Base-by-base conservation (phyloP, 2,329 filamentous ascomycete species). In the Cercospora canescens region DNA sequence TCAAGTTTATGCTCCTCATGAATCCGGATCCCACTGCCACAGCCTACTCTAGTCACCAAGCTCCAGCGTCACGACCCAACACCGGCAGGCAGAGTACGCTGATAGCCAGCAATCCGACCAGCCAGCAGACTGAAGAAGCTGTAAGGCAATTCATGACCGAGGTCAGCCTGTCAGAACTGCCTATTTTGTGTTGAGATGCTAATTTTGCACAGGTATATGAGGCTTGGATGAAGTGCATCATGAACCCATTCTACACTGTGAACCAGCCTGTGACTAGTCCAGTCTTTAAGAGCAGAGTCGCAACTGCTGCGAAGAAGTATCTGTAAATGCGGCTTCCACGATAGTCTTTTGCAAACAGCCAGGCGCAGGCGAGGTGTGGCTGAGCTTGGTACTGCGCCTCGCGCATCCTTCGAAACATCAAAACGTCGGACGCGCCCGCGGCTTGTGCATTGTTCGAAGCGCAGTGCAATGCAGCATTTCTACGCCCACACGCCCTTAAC, bases 81-180 rank as follows among this genome's bases (percentile, higher is more conserved):
- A 74, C 74, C 3, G 75, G 73, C 12, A 67, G 75, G 48, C 76
- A 78, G 62, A 76, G 72, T 67, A 73, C 76, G 41, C 66, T 79
- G 60, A 71, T 78, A 66, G 74, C 80, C 59, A 77, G 74, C 71
- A 97, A 97, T 78, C 94, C 94, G 0, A 94, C 90, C 2, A 91
- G 90, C 66, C 90, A 93, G 6, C 92, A 94, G 77, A 96, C 94
- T 5, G 95, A 99, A 81, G 95, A 99, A 81, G 94, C 95, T 4
- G 91, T 98, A 73, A 89, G 93, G 77, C 92, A 92, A 80, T 99
- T 98, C 82, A 97, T 99, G 82, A 85, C 87, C 16, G 95, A 99
- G 77, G 75, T 77, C 57, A 21, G 73, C 32, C 14, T 34, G 26
- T 18, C 4, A n/a, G 12, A 54, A 3, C 21, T 37, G 9, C 12